Evolutionary conservation across 164 flowering plant genomes (phyloP), one percentile per base, ranked within the genome.

Genomic region (Tetracentron sinense): DNA sequence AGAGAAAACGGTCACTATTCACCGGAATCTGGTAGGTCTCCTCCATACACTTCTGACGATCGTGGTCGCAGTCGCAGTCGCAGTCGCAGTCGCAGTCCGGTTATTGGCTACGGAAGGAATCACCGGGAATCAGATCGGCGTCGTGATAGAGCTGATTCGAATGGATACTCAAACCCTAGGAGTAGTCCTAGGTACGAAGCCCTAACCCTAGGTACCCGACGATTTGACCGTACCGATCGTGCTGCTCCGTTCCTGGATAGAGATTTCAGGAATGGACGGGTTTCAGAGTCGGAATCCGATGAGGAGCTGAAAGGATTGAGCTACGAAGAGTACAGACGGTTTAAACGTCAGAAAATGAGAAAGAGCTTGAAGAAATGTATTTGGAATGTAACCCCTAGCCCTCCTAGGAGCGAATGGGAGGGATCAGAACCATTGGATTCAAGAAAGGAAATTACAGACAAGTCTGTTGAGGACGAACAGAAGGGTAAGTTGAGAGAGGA

Each of bases 311-410:
- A 78, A 67, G 97, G 97, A 15, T 59, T 85, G 81, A 73, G 58
- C 60, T 82, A 47, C 44, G 89, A 81, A 54, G 99, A 95, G 82
- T 79, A 78, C 61, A 69, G 99, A 56, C 65, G 96, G 84, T 67
- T 82, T 17, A 95, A 95, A 73, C 78, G 97, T 58, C 94, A 83
- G 82, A 88, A 88, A 75, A 30, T 88, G 81, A 78, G 99, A 69
- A 85, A 79, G 77, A 50, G 26, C 30, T 21, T 88, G 75, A 80
- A 66, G 77, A 69, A 69, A 58, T 85, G 86, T 70, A 73, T 95
- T 1, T 95, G 97, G 96, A 78, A 70, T 42, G 74, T 65, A 14
- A 86, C 97, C 12, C 99, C 97, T 11, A 92, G 99, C 62, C 97
- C 99, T 14, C 91, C 97, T 7, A 70, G 85, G 56, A 57, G 54